phyloP scores from a whole-genome alignment of 2,329 filamentous ascomycete species.

The Botryosphaeria dothidea region DNA sequence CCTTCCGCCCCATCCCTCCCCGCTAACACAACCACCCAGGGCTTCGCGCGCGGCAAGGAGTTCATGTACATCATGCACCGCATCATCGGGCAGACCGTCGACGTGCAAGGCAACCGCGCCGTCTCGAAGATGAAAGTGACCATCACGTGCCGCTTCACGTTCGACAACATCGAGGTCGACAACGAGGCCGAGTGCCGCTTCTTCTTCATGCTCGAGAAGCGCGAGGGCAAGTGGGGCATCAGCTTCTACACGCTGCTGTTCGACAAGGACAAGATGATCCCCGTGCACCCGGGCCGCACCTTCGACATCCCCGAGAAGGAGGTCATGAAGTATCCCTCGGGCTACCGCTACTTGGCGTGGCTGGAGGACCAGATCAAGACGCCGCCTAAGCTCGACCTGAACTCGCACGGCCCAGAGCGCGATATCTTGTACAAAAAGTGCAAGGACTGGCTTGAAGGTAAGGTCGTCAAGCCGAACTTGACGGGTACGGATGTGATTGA shows the following conservation, averaged over 20 bases:
- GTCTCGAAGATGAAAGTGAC: constrained; percentile 25
- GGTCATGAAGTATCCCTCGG: constrained; percentile 21
- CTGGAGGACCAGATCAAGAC: constrained; percentile 18
- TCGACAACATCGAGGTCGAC: constrained; percentile 24
- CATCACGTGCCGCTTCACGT: constrained; percentile 23
- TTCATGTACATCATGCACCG: constrained; percentile 23
- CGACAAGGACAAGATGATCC: constrained; percentile 37
- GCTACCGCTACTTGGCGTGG: constrained; percentile 23
- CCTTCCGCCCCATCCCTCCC: background rate
- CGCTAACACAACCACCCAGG: background rate
- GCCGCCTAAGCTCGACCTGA: constrained; percentile 21
- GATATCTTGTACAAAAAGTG: constrained; percentile 22
- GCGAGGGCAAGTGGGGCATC: constrained; percentile 21
- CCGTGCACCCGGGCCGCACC: constrained; percentile 17
- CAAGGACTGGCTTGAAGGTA: constrained; percentile 22
- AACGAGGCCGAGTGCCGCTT: constrained; percentile 23
- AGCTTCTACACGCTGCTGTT: constrained; percentile 29
- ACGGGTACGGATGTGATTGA: constrained; percentile 21
- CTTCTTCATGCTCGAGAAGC: constrained; percentile 22
- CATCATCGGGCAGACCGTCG: constrained; percentile 22
- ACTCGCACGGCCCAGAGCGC: constrained; percentile 21
- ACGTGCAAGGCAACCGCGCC: constrained; percentile 20
- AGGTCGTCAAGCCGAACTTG: constrained; percentile 20
- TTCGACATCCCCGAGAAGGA: constrained; percentile 22
- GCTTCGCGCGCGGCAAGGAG: constrained; percentile 7